phyloP scores from a whole-genome alignment of 140 eudicot genomes.

The Oenanthe javanica region DNA sequence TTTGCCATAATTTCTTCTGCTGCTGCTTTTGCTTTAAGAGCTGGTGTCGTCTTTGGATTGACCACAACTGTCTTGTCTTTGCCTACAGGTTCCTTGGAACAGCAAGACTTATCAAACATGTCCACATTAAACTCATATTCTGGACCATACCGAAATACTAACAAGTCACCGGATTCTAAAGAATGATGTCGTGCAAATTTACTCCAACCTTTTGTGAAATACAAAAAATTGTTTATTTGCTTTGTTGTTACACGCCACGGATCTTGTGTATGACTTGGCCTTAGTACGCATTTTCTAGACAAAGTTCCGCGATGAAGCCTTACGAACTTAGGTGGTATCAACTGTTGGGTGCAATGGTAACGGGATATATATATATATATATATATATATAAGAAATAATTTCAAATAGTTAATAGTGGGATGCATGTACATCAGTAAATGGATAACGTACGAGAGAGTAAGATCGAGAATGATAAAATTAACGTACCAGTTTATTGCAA shows the following conservation, averaged over 20 bases:
- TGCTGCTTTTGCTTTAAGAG: not conserved
- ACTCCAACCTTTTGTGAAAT: not conserved
- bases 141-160: not conserved
- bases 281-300: not conserved
- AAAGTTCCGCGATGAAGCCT: not conserved
- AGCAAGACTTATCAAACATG: conserved; percentile 4
- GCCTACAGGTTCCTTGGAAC: not conserved
- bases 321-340: not conserved
- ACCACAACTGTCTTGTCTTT: not conserved
- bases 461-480: not conserved
- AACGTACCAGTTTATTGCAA: not conserved
- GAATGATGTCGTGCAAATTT: not conserved
- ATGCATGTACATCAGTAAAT: not conserved
- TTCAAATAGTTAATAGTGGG: not conserved
- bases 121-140: not conserved
- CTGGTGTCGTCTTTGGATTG: not conserved
- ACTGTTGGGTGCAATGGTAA: not conserved
- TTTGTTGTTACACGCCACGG: not conserved
- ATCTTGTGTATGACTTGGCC: not conserved
- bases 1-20: not conserved
- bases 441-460: not conserved
- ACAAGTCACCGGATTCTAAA: not conserved
- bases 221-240: not conserved
- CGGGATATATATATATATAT: not conserved
- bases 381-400: not conserved